A percentile compares a stretch with the other conserved stretches of the same genome.
Evolutionary conservation across 106 monocot species (phyloP).

Genomic region (Allium sativum): DNA sequence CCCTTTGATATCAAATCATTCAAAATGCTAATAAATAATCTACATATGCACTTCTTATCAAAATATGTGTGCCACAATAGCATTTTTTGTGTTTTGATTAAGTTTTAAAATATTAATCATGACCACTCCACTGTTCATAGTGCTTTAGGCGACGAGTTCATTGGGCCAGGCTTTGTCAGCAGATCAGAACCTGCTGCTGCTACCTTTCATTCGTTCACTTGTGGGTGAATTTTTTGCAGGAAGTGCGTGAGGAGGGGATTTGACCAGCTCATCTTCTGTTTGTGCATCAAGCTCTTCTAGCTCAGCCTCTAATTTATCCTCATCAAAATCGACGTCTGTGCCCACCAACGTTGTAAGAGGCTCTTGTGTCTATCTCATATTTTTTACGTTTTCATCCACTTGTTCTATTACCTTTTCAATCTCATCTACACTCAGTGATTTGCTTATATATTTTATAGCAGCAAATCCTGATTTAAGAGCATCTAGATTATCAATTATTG

Average conservation of each 20-base stretch:
- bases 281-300: constrained; percentile 25
- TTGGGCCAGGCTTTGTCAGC: too few relatives aligned
- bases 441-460: constrained; percentile 34
- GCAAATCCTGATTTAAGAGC: constrained; percentile 42
- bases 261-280: constrained; percentile 11
- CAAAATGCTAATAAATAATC: too few relatives aligned
- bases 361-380: constrained; percentile 63
- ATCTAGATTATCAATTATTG: constrained; percentile 55
- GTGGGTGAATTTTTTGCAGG: constrained; percentile 5
- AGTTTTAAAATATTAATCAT: too few relatives aligned
- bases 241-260: constrained; percentile 5
- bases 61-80: too few relatives aligned
- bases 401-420: constrained; percentile 43
- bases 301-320: constrained; percentile 66
- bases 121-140: too few relatives aligned
- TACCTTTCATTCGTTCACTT: too few relatives aligned
- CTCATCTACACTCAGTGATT: constrained; percentile 43
- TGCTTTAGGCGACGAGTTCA: too few relatives aligned
- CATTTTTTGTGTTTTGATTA: too few relatives aligned
- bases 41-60: too few relatives aligned
- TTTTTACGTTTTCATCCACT: constrained; percentile 29
- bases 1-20: too few relatives aligned
- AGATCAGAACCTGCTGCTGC: background rate
- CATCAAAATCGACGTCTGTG: constrained; percentile 36
- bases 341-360: constrained; percentile 33